Evolutionary conservation across 345 rosid species (phyloP), one percentile per base, ranked within the genome.

Genomic region (Salix exigua): DNA sequence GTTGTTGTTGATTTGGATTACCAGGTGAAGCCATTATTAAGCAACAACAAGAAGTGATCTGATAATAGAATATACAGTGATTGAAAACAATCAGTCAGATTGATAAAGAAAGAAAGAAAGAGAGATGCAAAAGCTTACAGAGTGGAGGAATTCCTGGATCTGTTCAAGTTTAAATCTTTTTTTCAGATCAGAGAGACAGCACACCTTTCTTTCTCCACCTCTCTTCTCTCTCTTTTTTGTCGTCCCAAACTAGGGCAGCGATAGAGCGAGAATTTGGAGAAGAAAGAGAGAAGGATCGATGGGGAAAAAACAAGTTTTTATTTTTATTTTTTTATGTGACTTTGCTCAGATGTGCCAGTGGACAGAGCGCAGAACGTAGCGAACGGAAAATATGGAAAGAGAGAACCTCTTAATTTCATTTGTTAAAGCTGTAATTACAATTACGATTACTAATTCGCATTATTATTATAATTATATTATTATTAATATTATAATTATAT

Each of bases 1-100:
- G 67, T 10, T 18, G 69, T 23, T 44, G 81, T 37, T 79, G 86
- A 75, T 74, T 76, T 17, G 84, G 77, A 78, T 70, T 79, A 66
- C 68, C 80, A 30, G 86, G 78, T 10, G 84, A 78, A 44, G 88
- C 84, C 88, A 85, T 85, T 50, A 42, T 30, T 9, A n/a, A 66
- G 65, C 37, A 55, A 38, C 46, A 68, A 1, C 11, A 66, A 31
- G 28, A 37, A 18, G 7, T 17, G 40, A 58, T 58, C 63, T 58
- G 63, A 37, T 64, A 21, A 31, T 31, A 16, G 7, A 60, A 60
- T n/a, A 14, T 31, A 64, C 18, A 46, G 63, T n/a, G 25, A 11
- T 51, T 51, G 14, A 12, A 23, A 58, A n/a, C 70, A 30, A 28
- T 73, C 19, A 73, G 61, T 61, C 26, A 61, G 33, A 17, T 7